Evolutionary conservation across 1,139 yeast genomes (phyloP).

Genomic region (Debaryomyces sp.): DNA sequence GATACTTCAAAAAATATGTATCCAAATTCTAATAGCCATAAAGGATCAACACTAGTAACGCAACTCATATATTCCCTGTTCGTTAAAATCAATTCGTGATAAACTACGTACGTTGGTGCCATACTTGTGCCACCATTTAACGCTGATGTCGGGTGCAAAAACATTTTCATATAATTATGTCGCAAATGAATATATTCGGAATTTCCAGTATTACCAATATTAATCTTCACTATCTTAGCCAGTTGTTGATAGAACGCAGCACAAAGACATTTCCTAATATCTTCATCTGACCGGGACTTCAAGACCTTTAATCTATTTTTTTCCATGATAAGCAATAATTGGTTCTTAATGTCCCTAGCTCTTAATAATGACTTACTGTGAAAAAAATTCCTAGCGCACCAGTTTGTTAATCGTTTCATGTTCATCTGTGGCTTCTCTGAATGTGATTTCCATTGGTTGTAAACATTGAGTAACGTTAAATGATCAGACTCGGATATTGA

Average conservation of each 20-base stretch:
- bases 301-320: slow-evolving; percentile 41
- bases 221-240: slow-evolving; percentile 59
- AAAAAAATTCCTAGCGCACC: slow-evolving; percentile 79
- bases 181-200: slow-evolving; percentile 71
- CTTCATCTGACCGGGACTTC: slow-evolving; percentile 61
- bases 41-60: slow-evolving; percentile 69
- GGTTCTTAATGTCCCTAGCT: slow-evolving; percentile 77
- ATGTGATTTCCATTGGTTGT: slow-evolving; percentile 67
- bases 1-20: slow-evolving; percentile 63
- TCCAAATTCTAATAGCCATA: slow-evolving; percentile 76
- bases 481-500: slow-evolving; percentile 87
- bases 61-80: slow-evolving; percentile 68
- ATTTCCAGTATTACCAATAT: slow-evolving; percentile 47
- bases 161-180: slow-evolving; percentile 71
- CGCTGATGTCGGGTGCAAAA: slow-evolving; percentile 86
- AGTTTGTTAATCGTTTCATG: slow-evolving; percentile 46
- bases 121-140: slow-evolving; percentile 74
- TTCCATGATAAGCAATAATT: slow-evolving; percentile 60
- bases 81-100: slow-evolving; percentile 69
- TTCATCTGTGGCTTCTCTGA: slow-evolving; percentile 36
- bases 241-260: slow-evolving; percentile 84
- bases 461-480: slow-evolving; percentile 79
- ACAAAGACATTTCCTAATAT: slow-evolving; percentile 72
- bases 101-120: slow-evolving; percentile 68
- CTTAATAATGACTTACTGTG: slow-evolving; percentile 68